These are phyloP conservation scores for Sclerotinia trifoliorum DNA, from an alignment of 2,329 filamentous ascomycete species.

Conservation along the genomic window DNA sequence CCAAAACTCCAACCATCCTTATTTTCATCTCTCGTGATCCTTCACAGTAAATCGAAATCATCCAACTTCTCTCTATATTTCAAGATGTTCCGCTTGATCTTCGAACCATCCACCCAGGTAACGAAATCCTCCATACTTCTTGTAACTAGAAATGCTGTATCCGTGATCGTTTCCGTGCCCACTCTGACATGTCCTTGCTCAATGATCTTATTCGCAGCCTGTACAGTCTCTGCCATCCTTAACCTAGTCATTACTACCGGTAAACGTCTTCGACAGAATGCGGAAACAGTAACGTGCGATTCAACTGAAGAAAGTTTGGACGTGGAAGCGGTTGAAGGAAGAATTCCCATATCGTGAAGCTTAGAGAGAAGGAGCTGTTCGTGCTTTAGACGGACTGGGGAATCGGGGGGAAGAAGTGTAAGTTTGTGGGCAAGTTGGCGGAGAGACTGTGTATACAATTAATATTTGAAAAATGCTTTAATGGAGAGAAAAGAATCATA, in stretches of 20 bases:
- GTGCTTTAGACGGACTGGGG: slow-evolving; percentile 74
- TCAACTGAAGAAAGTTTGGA: slow-evolving; percentile 82
- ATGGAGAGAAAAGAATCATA: slow-evolving; percentile 42
- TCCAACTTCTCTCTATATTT: slow-evolving; percentile 93
- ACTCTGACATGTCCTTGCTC: slow-evolving; percentile 94
- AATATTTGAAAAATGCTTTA: not conserved
- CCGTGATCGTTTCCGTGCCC: slow-evolving; percentile 84
- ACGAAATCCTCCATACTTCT: slow-evolving; percentile 93
- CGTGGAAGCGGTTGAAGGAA: slow-evolving; percentile 62
- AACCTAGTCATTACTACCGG: slow-evolving; percentile 89
- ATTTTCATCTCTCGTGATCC: not conserved
- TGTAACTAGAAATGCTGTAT: slow-evolving; percentile 85
- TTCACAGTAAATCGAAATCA: slow-evolving; percentile 85
- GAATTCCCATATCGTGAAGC: slow-evolving; percentile 86
- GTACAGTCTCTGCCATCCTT: slow-evolving; percentile 88
- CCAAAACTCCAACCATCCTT: slow-evolving; percentile 17
- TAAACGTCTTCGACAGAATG: slow-evolving; percentile 79
- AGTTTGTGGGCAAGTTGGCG: slow-evolving; percentile 88
- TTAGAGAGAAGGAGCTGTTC: slow-evolving; percentile 88
- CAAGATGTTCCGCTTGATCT: slow-evolving; percentile 96
- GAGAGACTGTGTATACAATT: slow-evolving; percentile 57
- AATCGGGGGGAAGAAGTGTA: slow-evolving; percentile 76
- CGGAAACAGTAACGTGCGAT: slow-evolving; percentile 81
- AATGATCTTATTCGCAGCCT: slow-evolving; percentile 80
- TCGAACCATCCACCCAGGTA: slow-evolving; percentile 92